A percentile compares a stretch with the other conserved stretches of the same genome.
Conservation (phyloP, 768 basidiomycete genomes). For the Lactifluus volemus region DNA sequence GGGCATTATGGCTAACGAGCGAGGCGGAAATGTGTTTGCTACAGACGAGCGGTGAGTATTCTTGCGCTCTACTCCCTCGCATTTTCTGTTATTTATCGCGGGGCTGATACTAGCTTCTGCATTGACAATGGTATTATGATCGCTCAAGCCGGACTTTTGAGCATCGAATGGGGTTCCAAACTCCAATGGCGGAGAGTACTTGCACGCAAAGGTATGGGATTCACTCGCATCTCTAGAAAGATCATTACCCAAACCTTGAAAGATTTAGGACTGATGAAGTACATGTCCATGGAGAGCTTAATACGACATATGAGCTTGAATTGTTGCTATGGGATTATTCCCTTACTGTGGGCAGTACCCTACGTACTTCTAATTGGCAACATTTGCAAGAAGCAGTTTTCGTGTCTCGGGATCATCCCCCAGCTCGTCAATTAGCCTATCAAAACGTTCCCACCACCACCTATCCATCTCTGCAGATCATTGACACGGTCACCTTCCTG, state of each 20-base stretch:
- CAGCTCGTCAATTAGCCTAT: constrained; percentile 35
- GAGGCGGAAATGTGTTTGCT: constrained; percentile 84
- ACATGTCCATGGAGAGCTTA: constrained; percentile 79
- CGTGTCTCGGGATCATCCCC: constrained; percentile 39
- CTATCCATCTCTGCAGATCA: constrained; percentile 46
- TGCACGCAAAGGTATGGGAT: constrained; percentile 80
- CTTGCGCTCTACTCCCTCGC: background rate
- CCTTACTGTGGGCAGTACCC: too few relatives aligned
- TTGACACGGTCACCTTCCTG: constrained; percentile 33
- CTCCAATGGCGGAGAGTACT: constrained; percentile 67
- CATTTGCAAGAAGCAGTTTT: constrained; percentile 42
- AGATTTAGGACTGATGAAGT: constrained; percentile 96
- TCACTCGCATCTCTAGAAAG: background rate
- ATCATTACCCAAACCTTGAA: background rate
- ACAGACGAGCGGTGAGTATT: constrained; percentile 80
- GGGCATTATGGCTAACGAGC: constrained; percentile 91
- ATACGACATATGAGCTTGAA: background rate
- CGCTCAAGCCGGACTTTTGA: constrained; percentile 90
- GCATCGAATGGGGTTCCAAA: constrained; percentile 81
- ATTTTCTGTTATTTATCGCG: background rate
- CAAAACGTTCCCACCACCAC: constrained; percentile 79
- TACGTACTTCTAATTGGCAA: constrained; percentile 26
- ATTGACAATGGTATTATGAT: constrained; percentile 99
- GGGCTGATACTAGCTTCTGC: constrained; percentile 52
- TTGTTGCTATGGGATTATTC: background rate